These are phyloP conservation scores for Tetrahymena thermophila DNA, from an alignment of 73 alveolate species.

Conservation along the genomic window DNA sequence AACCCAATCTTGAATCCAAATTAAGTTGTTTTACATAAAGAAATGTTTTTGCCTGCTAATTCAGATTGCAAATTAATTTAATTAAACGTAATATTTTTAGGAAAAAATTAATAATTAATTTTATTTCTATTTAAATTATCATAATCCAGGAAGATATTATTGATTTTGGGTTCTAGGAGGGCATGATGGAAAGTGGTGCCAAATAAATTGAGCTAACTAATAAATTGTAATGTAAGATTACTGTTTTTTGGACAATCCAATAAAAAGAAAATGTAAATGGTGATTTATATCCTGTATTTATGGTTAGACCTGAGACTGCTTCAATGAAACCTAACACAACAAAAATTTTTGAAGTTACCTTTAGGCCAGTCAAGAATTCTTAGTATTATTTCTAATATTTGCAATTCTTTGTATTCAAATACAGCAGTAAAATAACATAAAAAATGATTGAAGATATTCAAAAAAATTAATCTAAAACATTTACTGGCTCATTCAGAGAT, in stretches of 20 bases:
- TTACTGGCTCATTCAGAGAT: background rate
- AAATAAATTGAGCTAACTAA: constrained; percentile 49
- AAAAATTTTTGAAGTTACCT: constrained; percentile 21
- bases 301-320: constrained; percentile 33
- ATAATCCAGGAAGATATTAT: constrained; percentile 49
- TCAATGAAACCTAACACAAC: constrained; percentile 18
- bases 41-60: constrained; percentile 61
- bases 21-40: constrained; percentile 77
- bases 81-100: background rate
- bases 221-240: constrained; percentile 40
- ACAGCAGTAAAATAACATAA: constrained; percentile 16
- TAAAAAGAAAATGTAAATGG: constrained; percentile 10
- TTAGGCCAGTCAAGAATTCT: constrained; percentile 37
- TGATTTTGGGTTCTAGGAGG: constrained; percentile 67
- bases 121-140: no score
- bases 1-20: constrained; percentile 79
- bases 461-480: constrained; percentile 7
- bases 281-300: constrained; percentile 26
- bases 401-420: constrained; percentile 30
- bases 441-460: constrained; percentile 20
- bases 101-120: no score
- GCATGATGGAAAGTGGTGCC: constrained; percentile 59
- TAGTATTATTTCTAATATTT: constrained; percentile 20
- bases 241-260: constrained; percentile 41
- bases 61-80: constrained; percentile 47